phyloP scores from a whole-genome alignment of 495 filamentous ascomycete species.

The Xylaria cubensis region DNA sequence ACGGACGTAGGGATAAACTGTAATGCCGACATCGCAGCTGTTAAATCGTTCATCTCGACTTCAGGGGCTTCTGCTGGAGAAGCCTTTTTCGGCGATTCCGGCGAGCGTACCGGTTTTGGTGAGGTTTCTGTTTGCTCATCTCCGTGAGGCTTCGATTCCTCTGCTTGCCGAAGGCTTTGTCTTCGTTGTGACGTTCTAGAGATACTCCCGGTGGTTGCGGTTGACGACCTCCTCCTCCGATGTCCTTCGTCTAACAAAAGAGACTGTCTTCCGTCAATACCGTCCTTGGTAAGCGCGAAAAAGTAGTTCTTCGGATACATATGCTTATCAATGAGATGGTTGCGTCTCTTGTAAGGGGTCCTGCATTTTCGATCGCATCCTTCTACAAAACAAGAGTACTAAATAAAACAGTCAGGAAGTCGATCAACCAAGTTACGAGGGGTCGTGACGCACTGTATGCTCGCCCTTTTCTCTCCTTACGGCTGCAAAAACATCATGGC shows the following conservation, averaged over 20 bases:
- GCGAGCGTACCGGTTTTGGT: neutral
- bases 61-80: slow-evolving; percentile 45
- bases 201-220: slow-evolving; percentile 36
- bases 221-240: slow-evolving; percentile 57
- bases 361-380: slow-evolving; percentile 86
- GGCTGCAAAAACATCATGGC: slow-evolving; percentile 80
- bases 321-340: slow-evolving; percentile 94
- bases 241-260: slow-evolving; percentile 68
- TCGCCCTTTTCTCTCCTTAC: slow-evolving; percentile 79
- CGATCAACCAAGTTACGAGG: neutral
- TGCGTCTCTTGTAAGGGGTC: slow-evolving; percentile 79
- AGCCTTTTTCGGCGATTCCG: slow-evolving; percentile 13
- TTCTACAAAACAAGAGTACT: slow-evolving; percentile 92
- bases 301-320: slow-evolving; percentile 92
- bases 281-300: slow-evolving; percentile 85
- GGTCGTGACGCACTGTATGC: slow-evolving; percentile 72
- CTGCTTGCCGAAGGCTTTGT: slow-evolving; percentile 34
- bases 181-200: slow-evolving; percentile 36
- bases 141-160: slow-evolving; percentile 25
- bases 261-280: slow-evolving; percentile 82
- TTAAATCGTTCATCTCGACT: slow-evolving; percentile 71
- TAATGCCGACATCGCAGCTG: slow-evolving; percentile 81
- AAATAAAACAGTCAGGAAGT: slow-evolving; percentile 24
- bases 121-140: slow-evolving; percentile 15
- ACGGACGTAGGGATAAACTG: slow-evolving; percentile 83